Conservation (phyloP, 225 moss, liverwort and hornwort species). For the Lunularia cruciata region DNA sequence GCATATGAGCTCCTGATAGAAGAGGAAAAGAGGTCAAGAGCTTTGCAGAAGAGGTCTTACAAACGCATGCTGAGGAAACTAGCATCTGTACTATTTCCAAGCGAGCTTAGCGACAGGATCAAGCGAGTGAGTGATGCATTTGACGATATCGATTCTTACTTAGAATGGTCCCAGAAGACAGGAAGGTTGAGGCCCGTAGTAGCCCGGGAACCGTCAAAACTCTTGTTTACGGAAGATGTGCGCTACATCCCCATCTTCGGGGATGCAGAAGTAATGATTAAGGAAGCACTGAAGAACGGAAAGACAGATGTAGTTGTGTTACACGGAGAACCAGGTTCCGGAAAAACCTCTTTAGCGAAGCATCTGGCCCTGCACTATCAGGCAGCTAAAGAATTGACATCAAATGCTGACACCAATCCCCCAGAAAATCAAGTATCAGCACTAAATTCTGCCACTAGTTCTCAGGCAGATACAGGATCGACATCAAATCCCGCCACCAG, state of each 20-base stretch:
- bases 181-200: background rate
- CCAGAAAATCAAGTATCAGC: too few species aligned
- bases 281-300: background rate
- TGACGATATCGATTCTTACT: background rate
- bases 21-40: background rate
- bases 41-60: background rate
- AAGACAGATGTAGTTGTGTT: background rate
- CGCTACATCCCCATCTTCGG: background rate
- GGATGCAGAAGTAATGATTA: background rate
- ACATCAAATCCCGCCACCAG: too few species aligned
- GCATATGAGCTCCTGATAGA: background rate
- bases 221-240: background rate
- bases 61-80: background rate
- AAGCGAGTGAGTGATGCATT: constrained; percentile 1
- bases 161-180: background rate
- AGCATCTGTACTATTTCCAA: background rate
- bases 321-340: background rate
- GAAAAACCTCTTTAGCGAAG: background rate
- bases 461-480: too few species aligned
- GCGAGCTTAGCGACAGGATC: background rate
- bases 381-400: background rate
- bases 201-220: background rate
- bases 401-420: background rate
- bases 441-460: too few species aligned
- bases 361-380: background rate